These are phyloP conservation scores for Rhododendron williamsianum DNA, from an alignment of 148 eudicot species.

Conservation along the genomic window DNA sequence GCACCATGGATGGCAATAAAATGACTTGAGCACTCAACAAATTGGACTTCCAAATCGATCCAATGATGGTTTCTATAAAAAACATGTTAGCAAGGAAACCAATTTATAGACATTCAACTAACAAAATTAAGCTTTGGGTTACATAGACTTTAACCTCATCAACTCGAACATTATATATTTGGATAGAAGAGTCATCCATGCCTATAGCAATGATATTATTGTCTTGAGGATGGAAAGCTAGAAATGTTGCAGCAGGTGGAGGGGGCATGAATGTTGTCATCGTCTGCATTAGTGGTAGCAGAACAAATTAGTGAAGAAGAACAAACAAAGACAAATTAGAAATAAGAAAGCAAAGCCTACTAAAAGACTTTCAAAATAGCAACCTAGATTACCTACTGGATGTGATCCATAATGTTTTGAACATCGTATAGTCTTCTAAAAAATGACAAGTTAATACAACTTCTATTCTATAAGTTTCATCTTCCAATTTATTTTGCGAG, in stretches of 20 bases:
- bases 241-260: slow-evolving; percentile 87
- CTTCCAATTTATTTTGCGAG: background rate
- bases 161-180: slow-evolving; percentile 75
- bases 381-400: background rate
- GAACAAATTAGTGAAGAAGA: slow-evolving; percentile 2
- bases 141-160: slow-evolving; percentile 51
- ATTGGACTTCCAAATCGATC: background rate
- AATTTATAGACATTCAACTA: background rate
- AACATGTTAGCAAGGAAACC: background rate
- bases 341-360: background rate
- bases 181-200: slow-evolving; percentile 86
- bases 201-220: slow-evolving; percentile 90
- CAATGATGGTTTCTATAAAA: background rate
- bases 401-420: background rate
- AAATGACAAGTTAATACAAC: background rate
- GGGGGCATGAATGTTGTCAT: slow-evolving; percentile 90
- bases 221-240: slow-evolving; percentile 87
- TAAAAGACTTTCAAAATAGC: background rate
- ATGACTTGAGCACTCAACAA: background rate
- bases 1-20: background rate
- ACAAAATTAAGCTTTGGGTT: slow-evolving; percentile 1
- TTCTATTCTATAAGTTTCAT: background rate
- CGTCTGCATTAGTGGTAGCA: slow-evolving; percentile 45
- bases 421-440: background rate
- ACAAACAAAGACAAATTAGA: background rate